Evolutionary conservation across 805 yeast species (phyloP).

Genomic region (Suhomyces sp.): DNA sequence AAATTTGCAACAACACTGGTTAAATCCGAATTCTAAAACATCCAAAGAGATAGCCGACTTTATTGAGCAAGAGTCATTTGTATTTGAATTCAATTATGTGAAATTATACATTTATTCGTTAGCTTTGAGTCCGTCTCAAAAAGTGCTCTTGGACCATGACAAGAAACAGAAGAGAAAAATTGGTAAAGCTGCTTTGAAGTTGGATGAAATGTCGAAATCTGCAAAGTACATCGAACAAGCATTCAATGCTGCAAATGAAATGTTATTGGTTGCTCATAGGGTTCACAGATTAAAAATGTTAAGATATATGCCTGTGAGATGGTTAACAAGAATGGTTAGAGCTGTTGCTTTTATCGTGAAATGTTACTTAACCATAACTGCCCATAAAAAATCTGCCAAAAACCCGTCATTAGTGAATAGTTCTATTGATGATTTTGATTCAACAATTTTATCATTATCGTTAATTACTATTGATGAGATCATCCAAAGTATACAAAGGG

Average conservation of each 20-base stretch:
- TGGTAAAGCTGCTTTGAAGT: constrained; percentile 37
- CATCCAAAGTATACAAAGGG: constrained; percentile 60
- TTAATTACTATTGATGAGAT: constrained; percentile 73
- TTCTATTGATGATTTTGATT: constrained; percentile 35
- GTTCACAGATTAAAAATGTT: constrained; percentile 64
- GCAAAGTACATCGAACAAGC: constrained; percentile 82
- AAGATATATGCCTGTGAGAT: constrained; percentile 84
- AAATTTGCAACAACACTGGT: constrained; percentile 21
- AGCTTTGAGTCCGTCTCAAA: constrained; percentile 55
- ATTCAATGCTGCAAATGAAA: constrained; percentile 78
- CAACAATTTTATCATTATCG: constrained; percentile 56
- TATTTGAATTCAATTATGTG: constrained; percentile 82
- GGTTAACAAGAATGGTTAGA: constrained; percentile 83
- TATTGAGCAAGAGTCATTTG: constrained; percentile 67
- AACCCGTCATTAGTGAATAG: constrained; percentile 11
- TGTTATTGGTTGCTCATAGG: constrained; percentile 66
- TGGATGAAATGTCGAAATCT: constrained; percentile 70
- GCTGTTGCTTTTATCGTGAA: constrained; percentile 90
- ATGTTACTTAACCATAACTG: constrained; percentile 68
- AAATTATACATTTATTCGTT: constrained; percentile 81
- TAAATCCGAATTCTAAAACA: constrained; percentile 33
- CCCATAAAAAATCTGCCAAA: constrained; percentile 33
- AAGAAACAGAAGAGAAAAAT: constrained; percentile 15
- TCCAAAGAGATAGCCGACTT: constrained; percentile 38
- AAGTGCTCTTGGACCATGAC: constrained; percentile 17